A percentile compares a stretch with the other conserved stretches of the same genome.
These are phyloP conservation scores for Debaryomyces sp. DNA, from an alignment of 1,139 yeast genomes.

Conservation along the genomic window DNA sequence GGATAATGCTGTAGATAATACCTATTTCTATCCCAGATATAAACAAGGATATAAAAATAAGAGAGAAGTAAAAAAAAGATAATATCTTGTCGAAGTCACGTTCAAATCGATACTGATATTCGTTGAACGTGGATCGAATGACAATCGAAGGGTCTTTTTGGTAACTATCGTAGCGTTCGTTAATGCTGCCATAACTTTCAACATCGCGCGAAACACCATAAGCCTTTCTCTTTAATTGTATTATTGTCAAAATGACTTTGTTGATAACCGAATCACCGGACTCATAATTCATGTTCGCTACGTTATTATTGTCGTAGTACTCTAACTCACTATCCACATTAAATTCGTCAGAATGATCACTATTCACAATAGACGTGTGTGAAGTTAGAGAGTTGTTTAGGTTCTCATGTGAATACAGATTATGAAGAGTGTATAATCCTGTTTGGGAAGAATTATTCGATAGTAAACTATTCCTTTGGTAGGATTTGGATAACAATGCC, in stretches of 20 bases:
- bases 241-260: constrained; percentile 1
- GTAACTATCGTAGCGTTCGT: background rate
- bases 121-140: background rate
- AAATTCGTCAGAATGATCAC: background rate
- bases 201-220: background rate
- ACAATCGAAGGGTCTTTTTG: background rate
- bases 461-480: constrained; percentile 1
- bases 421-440: constrained; percentile 1
- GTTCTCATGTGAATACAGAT: background rate
- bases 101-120: constrained; percentile 6
- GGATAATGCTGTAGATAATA: constrained; percentile 39
- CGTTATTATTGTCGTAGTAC: background rate
- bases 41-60: constrained; percentile 38
- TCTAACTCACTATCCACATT: background rate
- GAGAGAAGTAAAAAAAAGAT: constrained; percentile 42
- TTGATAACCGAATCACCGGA: constrained; percentile 1
- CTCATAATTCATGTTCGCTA: background rate
- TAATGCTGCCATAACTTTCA: constrained; percentile 1
- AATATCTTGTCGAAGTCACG: constrained; percentile 19
- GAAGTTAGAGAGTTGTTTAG: background rate
- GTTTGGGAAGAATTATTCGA: constrained; percentile 8
- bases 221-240: constrained; percentile 1
- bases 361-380: background rate
- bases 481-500: background rate
- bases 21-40: constrained; percentile 49